Evolutionary conservation across 202 grass and related monocot genomes (phyloP).

Genomic region (Dendrocalamus latiflorus): DNA sequence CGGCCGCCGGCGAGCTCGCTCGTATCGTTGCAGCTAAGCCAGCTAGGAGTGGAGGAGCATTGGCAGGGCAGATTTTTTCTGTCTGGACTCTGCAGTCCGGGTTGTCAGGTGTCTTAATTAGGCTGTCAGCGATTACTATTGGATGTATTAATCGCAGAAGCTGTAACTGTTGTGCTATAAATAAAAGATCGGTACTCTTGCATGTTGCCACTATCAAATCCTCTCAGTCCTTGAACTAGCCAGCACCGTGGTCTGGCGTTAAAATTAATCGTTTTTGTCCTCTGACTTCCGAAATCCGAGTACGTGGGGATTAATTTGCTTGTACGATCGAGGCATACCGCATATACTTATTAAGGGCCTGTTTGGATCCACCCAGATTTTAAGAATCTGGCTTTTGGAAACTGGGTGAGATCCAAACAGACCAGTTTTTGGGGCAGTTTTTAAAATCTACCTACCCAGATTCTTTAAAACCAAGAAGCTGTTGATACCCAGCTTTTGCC

Average conservation of each 20-base stretch:
- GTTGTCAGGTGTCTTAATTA: background rate
- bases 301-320: too few relatives aligned
- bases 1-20: constrained; percentile 23
- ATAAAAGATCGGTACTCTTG: background rate
- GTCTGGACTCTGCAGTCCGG: background rate
- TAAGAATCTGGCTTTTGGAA: too few relatives aligned
- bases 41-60: background rate
- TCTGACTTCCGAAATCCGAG: background rate
- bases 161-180: constrained; percentile 8
- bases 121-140: background rate
- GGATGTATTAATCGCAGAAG: background rate
- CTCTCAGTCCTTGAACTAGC: too few relatives aligned
- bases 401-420: too few relatives aligned
- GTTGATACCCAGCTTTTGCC: too few relatives aligned
- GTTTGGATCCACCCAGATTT: too few relatives aligned
- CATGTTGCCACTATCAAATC: background rate
- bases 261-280: background rate
- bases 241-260: too few relatives aligned
- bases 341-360: too few relatives aligned
- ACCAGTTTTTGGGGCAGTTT: too few relatives aligned
- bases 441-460: too few relatives aligned
- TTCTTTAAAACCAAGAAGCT: too few relatives aligned
- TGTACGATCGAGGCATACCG: too few relatives aligned
- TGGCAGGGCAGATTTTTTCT: background rate
- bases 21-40: background rate